Evolutionary conservation across 2,329 filamentous ascomycete species (phyloP), one percentile per base, ranked within the genome.

Genomic region (Alternaria sp.): DNA sequence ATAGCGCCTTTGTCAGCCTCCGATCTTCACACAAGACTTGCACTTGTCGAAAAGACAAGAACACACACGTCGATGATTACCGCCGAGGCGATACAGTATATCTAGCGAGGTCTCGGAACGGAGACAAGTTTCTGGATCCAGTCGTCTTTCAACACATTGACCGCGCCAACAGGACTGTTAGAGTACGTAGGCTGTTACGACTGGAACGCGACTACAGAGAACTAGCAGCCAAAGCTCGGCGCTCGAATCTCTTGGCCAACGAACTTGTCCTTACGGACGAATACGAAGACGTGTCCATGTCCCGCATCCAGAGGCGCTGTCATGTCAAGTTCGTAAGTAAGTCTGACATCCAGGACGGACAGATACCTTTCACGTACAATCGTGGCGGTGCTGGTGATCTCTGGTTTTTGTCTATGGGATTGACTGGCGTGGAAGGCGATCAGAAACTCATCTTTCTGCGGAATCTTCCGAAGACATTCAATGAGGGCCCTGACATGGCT

Each of bases 311-410:
- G 1, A 82, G 87, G 4, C 83, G 77, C 13, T 95, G 91, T 65
- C 75, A 87, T 2, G 79, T 95, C 1, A 84, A 88, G 0, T 85
- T 85, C 63, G 90, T 89, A 63, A 72, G 62, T 0, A 67, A 74
- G 1, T 70, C 71, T 0, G 80, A 86, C 10, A 57, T 77, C 3
- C 28, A 64, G 3, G 15, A 55, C 1, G 21, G 62, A 3, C 60
- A 71, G 0, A 83, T 94, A 4, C 85, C 87, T 0, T 79, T 83
- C 0, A 91, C 91, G 0, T 96, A 93, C 74, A 82, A 88, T 66
- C 83, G 87, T 1, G 81, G 86, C 19, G 92, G 92, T 0, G 86
- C 85, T 0, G 91, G 89, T 0, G 88, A 91, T 64, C 85, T 86
- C 15, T 95, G 90, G 73, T 91, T 84, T 62, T 84, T 93, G 10